Percentiles rank a stretch among this genome's conserved stretches.
Evolutionary conservation across 805 yeast genomes (phyloP).

Genomic region (Wickerhamomyces tratensis): DNA sequence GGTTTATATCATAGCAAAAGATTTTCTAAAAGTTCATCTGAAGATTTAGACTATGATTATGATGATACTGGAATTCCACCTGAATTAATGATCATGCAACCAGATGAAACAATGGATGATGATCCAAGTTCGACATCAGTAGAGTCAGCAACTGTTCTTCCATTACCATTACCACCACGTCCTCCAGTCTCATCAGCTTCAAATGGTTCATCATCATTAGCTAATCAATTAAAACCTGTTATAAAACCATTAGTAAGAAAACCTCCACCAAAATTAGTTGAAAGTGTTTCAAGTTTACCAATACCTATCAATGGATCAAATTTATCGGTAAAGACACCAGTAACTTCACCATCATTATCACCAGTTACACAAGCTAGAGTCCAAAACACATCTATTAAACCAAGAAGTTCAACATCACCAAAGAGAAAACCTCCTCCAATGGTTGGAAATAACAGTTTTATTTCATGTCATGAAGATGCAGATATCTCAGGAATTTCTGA

Average conservation of each 20-base stretch:
- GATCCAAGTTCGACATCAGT: too few relatives aligned
- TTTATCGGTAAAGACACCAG: neutral
- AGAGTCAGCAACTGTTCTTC: too few relatives aligned
- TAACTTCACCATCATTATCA: neutral
- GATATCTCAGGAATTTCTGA: neutral
- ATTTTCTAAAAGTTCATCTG: too few relatives aligned
- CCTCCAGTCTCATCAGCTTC: neutral
- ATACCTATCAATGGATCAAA: neutral
- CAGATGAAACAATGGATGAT: too few relatives aligned
- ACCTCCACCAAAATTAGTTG: conserved; percentile 12
- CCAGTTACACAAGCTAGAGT: neutral
- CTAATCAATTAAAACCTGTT: neutral
- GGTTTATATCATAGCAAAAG: too few relatives aligned
- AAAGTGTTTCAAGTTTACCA: neutral
- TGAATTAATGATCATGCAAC: neutral
- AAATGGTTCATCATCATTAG: neutral
- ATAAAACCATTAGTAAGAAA: conserved; percentile 6
- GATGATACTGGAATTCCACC: neutral
- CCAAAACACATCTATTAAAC: neutral
- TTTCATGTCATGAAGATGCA: neutral
- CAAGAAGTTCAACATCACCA: conserved; percentile 10
- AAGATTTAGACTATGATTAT: neutral
- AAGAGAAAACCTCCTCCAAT: conserved; percentile 15
- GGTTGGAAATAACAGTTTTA: too few relatives aligned
- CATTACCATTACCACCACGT: neutral